phyloP scores from a whole-genome alignment of 139 green algal species.

The Micromonas commoda region DNA sequence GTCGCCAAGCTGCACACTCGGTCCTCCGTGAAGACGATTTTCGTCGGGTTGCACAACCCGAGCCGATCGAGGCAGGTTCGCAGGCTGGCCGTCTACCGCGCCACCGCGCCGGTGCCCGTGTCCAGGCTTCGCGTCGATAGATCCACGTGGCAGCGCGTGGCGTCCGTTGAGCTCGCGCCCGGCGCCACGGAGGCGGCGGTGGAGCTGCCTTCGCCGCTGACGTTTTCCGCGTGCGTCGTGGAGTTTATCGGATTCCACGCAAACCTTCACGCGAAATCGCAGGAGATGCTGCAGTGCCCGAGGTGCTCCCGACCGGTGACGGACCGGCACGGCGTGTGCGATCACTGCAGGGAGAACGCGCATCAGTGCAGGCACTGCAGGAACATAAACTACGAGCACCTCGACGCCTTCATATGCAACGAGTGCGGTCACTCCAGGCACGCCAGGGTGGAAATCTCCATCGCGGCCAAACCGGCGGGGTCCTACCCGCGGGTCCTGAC shows the following conservation, averaged over 20 bases:
- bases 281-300: constrained; percentile 48
- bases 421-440: constrained; percentile 53
- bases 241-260: constrained; percentile 42
- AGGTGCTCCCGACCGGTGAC: constrained; percentile 45
- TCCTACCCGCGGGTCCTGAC: neutral
- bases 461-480: neutral
- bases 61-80: constrained; percentile 36
- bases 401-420: constrained; percentile 53
- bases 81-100: constrained; percentile 40
- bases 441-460: constrained; percentile 43
- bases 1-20: constrained; percentile 24
- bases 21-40: constrained; percentile 34
- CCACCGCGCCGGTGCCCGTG: constrained; percentile 39
- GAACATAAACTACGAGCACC: constrained; percentile 60
- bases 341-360: constrained; percentile 52
- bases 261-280: constrained; percentile 35
- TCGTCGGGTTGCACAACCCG: constrained; percentile 35
- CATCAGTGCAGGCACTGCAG: constrained; percentile 54
- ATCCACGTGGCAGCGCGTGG: constrained; percentile 37
- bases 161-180: constrained; percentile 27
- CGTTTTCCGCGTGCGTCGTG: constrained; percentile 33
- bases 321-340: constrained; percentile 47
- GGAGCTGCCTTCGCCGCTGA: constrained; percentile 38
- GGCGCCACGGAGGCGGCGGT: constrained; percentile 38
- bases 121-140: constrained; percentile 42